Base-by-base conservation (phyloP, 2,329 filamentous ascomycete species). In the Akanthomyces uredinophilus region DNA sequence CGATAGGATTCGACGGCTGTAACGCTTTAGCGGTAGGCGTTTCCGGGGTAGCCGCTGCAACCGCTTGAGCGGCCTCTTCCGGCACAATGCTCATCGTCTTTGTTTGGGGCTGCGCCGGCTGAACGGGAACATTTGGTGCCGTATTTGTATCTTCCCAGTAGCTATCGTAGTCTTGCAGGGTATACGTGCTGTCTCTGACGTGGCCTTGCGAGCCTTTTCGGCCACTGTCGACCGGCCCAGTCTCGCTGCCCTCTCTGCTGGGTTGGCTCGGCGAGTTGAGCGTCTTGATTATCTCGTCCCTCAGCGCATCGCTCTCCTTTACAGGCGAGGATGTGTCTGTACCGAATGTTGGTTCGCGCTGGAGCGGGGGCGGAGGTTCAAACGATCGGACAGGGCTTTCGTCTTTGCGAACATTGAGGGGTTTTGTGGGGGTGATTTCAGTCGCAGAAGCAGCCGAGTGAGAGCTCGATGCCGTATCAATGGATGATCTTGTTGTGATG, bases 271-370 rank as follows among this genome's bases (percentile, higher is more conserved):
- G 57, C 41, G 87, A 82, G 60, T 81, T 87, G 2, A 93, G 77
- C 47, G 86, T 89, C 63, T 84, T 85, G 59, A 91, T 85, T 60
- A 93, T 93, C 68, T 93, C 90, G 63, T 91, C 87, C 32, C 86
- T 82, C 52, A 93, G 72, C 61, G 83, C 80, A 66, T 93, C 90
- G 68, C 84, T 92, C 68, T 92, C 89, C 66, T 87, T 84, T 63
- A 87, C 78, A 35, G 85, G 81, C 0, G 81, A 81, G 8, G 80
- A 79, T 11, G 79, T 79, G 11, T 75, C 69, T 0, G 81, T 82
- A 68, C 81, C 83, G 53, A 79, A 71, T 0, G 79, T 81, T 7
- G 75, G 70, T 29, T 76, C 73, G 3, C 79, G 75, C 59, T 77
- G 73, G 27, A 82, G 67, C 7, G 71, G 69, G 22, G 70, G 69